Evolutionary conservation across 108 stramenopile genomes (phyloP), one percentile per base, ranked within the genome.

Genomic region (Mediolabrus comicus): DNA sequence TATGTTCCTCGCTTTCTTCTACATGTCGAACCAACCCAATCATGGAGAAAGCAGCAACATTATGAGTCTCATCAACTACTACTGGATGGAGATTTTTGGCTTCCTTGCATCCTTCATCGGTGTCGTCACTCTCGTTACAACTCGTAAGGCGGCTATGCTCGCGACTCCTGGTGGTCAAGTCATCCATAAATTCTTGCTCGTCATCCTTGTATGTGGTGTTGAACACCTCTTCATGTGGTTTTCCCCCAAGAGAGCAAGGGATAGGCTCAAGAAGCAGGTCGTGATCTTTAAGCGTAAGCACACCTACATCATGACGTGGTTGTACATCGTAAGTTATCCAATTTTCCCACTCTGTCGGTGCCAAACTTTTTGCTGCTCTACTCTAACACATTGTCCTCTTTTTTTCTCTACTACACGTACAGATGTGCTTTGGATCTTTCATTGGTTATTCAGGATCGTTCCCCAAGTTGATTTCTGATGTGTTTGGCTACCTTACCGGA

Each of bases 251-350:
- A 67, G 28, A 35, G 66, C 66, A 12, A 67, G 56, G 52, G 66
- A 34, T 1, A 67, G 66, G 26, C 35, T 74, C 32, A 58, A 39
- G 34, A 59, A 67, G 29, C 73, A 74, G 59, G 54, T 56, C 19
- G 66, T 59, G 25, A 74, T 74, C 39, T 74, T 74, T 32, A 74
- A 74, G 54, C 35, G 56, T 13, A 74, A 74, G 35, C 73, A 74
- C 73, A 74, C 54, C 17, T 74, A 67, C 31, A 46, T 74, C 73
- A 74, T 74, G 73, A 74, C 73, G 19, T 74, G 65, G 66, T 34
- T 74, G 16, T 74, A 67, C 73, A 74, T 74, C 31, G 41, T 43
- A 43, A 43, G 41, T 43, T 17, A 3, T 43, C 17, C 41, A 43
- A 19, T 3, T 43, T 43, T 9, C n/a, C n/a, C 16, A 43, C 12